Evolutionary conservation across 495 filamentous ascomycete species (phyloP).

Genomic region (Sordaria brevicollis): DNA sequence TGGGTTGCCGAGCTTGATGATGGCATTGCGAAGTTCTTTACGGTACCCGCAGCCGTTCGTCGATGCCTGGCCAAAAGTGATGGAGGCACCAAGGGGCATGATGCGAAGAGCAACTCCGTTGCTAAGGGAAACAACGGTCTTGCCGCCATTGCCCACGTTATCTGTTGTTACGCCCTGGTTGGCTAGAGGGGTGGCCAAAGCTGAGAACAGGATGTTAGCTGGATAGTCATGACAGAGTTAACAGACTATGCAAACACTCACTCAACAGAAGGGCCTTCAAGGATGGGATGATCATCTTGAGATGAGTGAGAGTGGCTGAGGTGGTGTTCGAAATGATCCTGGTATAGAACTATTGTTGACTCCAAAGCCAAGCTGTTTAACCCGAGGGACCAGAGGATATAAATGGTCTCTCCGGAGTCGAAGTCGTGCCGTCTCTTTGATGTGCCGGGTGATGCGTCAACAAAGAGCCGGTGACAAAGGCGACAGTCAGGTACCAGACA

Average conservation of each 20-base stretch:
- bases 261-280: conserved; percentile 4
- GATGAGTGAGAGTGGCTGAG: not conserved
- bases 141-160: conserved; percentile 6
- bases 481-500: not conserved
- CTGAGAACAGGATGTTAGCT: not conserved
- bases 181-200: conserved; percentile 16
- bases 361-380: not conserved
- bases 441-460: not conserved
- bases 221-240: not conserved
- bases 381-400: not conserved
- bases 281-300: conserved; percentile 3
- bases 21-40: conserved; percentile 13
- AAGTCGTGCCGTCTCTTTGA: not conserved
- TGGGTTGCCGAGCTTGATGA: conserved; percentile 17
- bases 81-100: conserved; percentile 46
- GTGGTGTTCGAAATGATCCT: not conserved
- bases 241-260: not conserved
- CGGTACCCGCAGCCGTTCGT: conserved; percentile 31
- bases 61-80: conserved; percentile 36
- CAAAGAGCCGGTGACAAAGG: not conserved
- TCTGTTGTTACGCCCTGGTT: conserved; percentile 14
- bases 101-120: conserved; percentile 30
- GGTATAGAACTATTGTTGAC: not conserved
- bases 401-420: not conserved
- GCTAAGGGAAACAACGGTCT: conserved; percentile 9